Conservation (phyloP, 805 yeast genomes). For the Sugiyamaella mastotermitis region DNA sequence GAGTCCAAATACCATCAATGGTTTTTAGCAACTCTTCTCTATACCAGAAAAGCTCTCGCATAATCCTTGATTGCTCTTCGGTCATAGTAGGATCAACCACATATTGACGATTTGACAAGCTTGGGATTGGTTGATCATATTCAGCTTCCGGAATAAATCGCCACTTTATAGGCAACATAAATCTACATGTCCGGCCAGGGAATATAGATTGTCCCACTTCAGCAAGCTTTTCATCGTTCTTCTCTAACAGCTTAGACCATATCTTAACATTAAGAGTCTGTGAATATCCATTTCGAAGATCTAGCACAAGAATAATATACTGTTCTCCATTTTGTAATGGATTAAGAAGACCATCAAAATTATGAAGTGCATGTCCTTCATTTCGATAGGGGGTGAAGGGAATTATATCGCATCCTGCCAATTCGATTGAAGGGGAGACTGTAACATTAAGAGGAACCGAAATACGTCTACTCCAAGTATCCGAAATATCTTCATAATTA, state of each 20-base stretch:
- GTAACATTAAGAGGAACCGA: slow-evolving; percentile 65
- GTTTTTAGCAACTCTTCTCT: slow-evolving; percentile 55
- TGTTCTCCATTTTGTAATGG: slow-evolving; percentile 25
- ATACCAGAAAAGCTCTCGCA: slow-evolving; percentile 75
- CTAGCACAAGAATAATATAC: slow-evolving; percentile 62
- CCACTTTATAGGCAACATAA: slow-evolving; percentile 66
- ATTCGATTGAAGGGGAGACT: slow-evolving; percentile 65
- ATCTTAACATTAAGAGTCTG: slow-evolving; percentile 35
- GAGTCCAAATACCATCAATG: slow-evolving; percentile 62
- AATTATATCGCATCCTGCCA: slow-evolving; percentile 69
- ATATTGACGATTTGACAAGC: slow-evolving; percentile 63
- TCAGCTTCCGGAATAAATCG: slow-evolving; percentile 30
- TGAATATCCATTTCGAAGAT: slow-evolving; percentile 77
- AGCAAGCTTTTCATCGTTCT: slow-evolving; percentile 2
- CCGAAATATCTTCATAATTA: slow-evolving; percentile 19
- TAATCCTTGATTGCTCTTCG: slow-evolving; percentile 50
- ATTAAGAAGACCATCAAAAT: slow-evolving; percentile 4
- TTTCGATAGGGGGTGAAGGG: slow-evolving; percentile 25
- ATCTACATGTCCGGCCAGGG: slow-evolving; percentile 46
- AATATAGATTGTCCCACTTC: slow-evolving; percentile 29
- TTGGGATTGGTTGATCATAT: slow-evolving; percentile 52
- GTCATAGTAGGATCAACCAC: slow-evolving; percentile 42
- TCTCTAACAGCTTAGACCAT: slow-evolving; percentile 14
- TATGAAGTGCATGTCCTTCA: slow-evolving; percentile 28
- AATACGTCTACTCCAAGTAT: slow-evolving; percentile 47